Evolutionary conservation across 768 basidiomycete genomes (phyloP).

Genomic region (Lepiota brunneoincarnata): DNA sequence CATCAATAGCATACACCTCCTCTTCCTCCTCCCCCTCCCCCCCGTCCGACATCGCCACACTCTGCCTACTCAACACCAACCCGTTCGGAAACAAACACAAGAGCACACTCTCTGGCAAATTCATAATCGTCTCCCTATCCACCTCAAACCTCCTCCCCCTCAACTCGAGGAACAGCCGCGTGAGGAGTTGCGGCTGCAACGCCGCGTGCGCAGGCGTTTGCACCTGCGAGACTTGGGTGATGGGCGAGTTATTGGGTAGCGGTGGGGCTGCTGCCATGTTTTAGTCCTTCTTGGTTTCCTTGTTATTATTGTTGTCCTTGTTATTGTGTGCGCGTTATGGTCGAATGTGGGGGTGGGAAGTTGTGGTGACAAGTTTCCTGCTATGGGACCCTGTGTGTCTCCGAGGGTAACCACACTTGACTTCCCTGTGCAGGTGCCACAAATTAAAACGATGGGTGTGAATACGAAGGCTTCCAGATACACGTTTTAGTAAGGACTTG

Average conservation of each 20-base stretch:
- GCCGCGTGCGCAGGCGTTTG: constrained; percentile 65
- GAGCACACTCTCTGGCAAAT: constrained; percentile 94
- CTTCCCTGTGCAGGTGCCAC: too few relatives aligned
- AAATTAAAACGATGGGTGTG: too few relatives aligned
- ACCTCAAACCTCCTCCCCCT: constrained; percentile 90
- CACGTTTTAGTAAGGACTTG: too few relatives aligned
- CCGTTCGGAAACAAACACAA: constrained; percentile 98
- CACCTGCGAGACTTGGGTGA: constrained; percentile 60
- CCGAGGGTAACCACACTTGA: too few relatives aligned
- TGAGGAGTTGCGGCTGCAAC: constrained; percentile 84
- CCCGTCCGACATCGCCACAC: constrained; percentile 68
- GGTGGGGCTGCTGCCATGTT: constrained; percentile 9
- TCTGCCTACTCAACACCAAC: constrained; percentile 87
- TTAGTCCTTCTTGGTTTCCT: not conserved
- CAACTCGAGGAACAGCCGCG: constrained; percentile 87
- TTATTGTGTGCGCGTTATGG: not conserved
- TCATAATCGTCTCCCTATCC: constrained; percentile 97
- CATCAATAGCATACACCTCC: constrained; percentile 95
- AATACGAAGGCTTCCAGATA: too few relatives aligned
- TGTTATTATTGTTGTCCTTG: not conserved
- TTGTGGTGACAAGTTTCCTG: too few relatives aligned
- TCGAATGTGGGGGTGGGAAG: not conserved
- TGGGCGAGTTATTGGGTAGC: constrained; percentile 43
- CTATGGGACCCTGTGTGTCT: too few relatives aligned
- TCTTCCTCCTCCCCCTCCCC: constrained; percentile 73